Conservation (phyloP, 176 grass and related monocot species). For the Carex scoparia region DNA sequence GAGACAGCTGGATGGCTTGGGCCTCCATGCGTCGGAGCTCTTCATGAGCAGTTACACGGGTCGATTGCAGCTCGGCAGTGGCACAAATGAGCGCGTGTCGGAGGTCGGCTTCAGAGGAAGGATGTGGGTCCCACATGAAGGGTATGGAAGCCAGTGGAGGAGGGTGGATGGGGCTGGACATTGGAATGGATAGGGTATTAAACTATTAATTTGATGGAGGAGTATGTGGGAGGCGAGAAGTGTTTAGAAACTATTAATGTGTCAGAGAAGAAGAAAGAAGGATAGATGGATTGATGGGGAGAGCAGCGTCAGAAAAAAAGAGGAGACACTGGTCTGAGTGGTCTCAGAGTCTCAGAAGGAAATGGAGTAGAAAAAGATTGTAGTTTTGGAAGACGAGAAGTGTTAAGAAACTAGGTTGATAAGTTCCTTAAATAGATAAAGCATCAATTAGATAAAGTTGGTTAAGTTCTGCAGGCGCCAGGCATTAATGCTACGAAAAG, state of each 20-base stretch:
- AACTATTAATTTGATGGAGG: conserved; percentile 5
- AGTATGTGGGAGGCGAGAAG: background rate
- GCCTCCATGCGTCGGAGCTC: conserved; percentile 63
- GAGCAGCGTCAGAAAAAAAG: background rate
- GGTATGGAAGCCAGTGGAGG: conserved; percentile 2
- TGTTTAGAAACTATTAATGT: background rate
- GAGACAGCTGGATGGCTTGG: conserved; percentile 53
- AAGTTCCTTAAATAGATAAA: background rate
- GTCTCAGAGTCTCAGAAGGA: background rate
- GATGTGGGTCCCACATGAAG: conserved; percentile 28
- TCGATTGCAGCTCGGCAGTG: conserved; percentile 56
- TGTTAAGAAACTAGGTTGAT: background rate
- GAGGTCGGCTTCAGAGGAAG: conserved; percentile 32
- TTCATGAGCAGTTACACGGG: conserved; percentile 47
- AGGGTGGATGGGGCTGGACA: conserved; percentile 29
- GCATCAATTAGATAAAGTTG: background rate
- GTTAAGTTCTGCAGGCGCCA: background rate
- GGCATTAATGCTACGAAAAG: background rate
- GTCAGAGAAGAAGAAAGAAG: background rate
- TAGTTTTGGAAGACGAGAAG: background rate
- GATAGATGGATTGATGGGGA: background rate
- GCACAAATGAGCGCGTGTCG: conserved; percentile 50
- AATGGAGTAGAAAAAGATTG: background rate
- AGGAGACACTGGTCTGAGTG: background rate
- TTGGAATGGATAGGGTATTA: background rate